These are phyloP conservation scores for Pseudozyma pruni DNA, from an alignment of 1,284 basidiomycete species.

Conservation along the genomic window DNA sequence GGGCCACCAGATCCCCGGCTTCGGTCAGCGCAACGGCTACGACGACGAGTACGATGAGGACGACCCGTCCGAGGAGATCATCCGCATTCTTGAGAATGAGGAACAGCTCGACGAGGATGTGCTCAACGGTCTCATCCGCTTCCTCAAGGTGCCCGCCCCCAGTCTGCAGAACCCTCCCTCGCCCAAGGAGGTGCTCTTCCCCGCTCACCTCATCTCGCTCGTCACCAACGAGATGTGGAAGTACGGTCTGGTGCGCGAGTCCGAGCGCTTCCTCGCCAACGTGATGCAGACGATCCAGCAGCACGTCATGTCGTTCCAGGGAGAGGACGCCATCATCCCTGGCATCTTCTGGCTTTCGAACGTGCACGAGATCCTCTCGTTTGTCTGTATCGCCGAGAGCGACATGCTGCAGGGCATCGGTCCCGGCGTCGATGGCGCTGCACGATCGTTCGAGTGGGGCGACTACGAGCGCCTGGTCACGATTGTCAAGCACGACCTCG, in stretches of 20 bases:
- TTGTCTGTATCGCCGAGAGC: slow-evolving; percentile 97
- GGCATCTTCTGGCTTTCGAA: slow-evolving; percentile 99
- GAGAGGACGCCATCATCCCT: slow-evolving; percentile 94
- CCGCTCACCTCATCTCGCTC: slow-evolving; percentile 96
- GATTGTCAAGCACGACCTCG: slow-evolving; percentile 98
- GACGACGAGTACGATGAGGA: slow-evolving; percentile 72
- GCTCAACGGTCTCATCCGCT: slow-evolving; percentile 86
- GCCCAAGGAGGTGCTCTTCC: slow-evolving; percentile 98
- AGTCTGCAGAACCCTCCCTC: slow-evolving; percentile 89
- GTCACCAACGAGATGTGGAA: slow-evolving; percentile 99
- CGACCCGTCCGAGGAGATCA: slow-evolving; percentile 93
- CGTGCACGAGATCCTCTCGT: slow-evolving; percentile 99
- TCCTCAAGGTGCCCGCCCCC: slow-evolving; percentile 91
- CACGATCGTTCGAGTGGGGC: slow-evolving; percentile 93
- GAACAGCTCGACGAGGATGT: slow-evolving; percentile 94
- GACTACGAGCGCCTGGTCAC: slow-evolving; percentile 96
- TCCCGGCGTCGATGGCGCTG: slow-evolving; percentile 86
- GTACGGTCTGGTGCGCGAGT: slow-evolving; percentile 94
- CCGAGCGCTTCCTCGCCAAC: slow-evolving; percentile 96
- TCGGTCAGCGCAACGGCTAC: slow-evolving; percentile 47
- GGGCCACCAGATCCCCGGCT: slow-evolving; percentile 56
- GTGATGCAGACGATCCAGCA: slow-evolving; percentile 98
- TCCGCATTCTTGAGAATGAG: slow-evolving; percentile 88
- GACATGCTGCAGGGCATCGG: slow-evolving; percentile 98
- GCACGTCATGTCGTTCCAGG: slow-evolving; percentile 92